These are phyloP conservation scores for Ascomycota sp. DNA, from an alignment of 2,329 filamentous ascomycete genomes.

Conservation along the genomic window DNA sequence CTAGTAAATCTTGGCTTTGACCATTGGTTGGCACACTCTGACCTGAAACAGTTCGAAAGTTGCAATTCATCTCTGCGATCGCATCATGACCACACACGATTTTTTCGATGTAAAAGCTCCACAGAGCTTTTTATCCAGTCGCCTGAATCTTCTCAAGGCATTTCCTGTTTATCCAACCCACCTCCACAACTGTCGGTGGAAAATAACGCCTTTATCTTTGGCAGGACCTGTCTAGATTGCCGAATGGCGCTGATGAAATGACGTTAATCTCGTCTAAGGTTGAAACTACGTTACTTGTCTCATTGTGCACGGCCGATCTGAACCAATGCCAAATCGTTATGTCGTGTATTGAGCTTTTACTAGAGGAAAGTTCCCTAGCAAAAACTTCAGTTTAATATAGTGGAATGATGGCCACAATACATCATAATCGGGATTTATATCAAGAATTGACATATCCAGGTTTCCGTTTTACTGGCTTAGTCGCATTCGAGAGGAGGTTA, in stretches of 20 bases:
- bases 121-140: conserved; percentile 34
- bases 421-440: conserved; percentile 41
- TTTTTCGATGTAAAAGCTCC: conserved; percentile 25
- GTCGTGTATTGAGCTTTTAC: conserved; percentile 36
- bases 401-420: conserved; percentile 29
- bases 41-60: conserved; percentile 10
- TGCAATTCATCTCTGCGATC: conserved; percentile 28
- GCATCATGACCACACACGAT: conserved; percentile 20
- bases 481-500: conserved; percentile 48
- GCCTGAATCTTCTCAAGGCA: conserved; percentile 29
- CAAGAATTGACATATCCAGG: conserved; percentile 40
- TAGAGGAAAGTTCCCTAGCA: conserved; percentile 39
- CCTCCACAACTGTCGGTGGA: background rate
- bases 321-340: conserved; percentile 45
- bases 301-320: conserved; percentile 44
- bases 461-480: conserved; percentile 46
- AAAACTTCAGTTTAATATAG: conserved; percentile 22
- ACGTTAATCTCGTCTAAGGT: conserved; percentile 30
- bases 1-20: conserved; percentile 9
- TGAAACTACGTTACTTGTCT: conserved; percentile 42
- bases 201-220: conserved; percentile 2
- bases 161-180: conserved; percentile 20
- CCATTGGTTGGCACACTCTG: background rate
- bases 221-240: conserved; percentile 32
- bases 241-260: conserved; percentile 34